Percentiles rank a stretch among this genome's conserved stretches.
These are phyloP conservation scores for Prunus armeniaca DNA, from an alignment of 306 rosid genomes.

Conservation along the genomic window DNA sequence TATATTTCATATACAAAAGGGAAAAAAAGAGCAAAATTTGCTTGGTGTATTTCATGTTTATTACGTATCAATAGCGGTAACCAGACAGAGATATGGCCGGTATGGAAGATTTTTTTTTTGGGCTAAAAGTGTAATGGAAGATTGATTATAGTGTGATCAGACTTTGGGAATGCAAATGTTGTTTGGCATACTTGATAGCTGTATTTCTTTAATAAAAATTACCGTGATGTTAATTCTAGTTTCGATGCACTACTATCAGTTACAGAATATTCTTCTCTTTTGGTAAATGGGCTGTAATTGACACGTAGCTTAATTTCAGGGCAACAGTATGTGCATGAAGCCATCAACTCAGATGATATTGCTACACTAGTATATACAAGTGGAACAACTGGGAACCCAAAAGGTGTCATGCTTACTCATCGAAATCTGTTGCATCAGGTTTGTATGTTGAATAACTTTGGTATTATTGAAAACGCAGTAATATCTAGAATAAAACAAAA, in stretches of 20 bases:
- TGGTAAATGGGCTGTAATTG: background rate
- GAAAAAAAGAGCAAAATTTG: too few relatives aligned
- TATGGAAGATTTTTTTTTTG: too few relatives aligned
- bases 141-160: background rate
- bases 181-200: background rate
- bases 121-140: background rate
- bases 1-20: too few relatives aligned
- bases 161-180: background rate
- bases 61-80: too few relatives aligned
- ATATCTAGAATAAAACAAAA: background rate
- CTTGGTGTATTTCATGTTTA: too few relatives aligned
- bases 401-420: constrained; percentile 94
- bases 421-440: constrained; percentile 94
- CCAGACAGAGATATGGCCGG: too few relatives aligned
- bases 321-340: constrained; percentile 45
- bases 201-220: background rate
- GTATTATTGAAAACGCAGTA: background rate
- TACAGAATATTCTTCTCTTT: background rate
- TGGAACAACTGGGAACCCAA: constrained; percentile 94
- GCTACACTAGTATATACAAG: constrained; percentile 93
- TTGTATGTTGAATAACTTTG: background rate
- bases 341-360: constrained; percentile 67
- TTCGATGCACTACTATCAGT: background rate
- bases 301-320: constrained; percentile 43
- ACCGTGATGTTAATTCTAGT: background rate